Evolutionary conservation across 371 early-diverging fungal genomes (phyloP).

Genomic region (Actinomortierella wolfii): DNA sequence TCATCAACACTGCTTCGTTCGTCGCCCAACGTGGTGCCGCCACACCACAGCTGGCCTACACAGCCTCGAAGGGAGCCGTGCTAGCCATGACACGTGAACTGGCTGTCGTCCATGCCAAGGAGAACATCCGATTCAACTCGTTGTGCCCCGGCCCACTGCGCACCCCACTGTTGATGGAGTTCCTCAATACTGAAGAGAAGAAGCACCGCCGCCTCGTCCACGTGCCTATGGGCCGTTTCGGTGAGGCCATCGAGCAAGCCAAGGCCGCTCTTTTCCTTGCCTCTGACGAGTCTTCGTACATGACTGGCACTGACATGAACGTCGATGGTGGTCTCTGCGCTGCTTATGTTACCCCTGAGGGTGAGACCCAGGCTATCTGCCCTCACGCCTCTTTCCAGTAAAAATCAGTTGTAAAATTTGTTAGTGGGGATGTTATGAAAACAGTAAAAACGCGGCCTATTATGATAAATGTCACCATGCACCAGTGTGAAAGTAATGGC

Average conservation of each 20-base stretch:
- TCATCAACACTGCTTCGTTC: slow-evolving; percentile 89
- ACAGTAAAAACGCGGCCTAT: no score
- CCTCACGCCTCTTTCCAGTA: slow-evolving; percentile 44
- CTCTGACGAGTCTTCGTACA: slow-evolving; percentile 80
- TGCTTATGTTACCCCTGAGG: slow-evolving; percentile 66
- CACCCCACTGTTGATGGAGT: slow-evolving; percentile 85
- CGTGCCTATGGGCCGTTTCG: slow-evolving; percentile 88
- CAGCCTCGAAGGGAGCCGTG: slow-evolving; percentile 90
- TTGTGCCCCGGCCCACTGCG: slow-evolving; percentile 90
- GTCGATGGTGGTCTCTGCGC: slow-evolving; percentile 86
- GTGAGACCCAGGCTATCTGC: slow-evolving; percentile 33
- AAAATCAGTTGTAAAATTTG: no score
- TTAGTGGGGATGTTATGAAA: no score
- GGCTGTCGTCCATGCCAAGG: slow-evolving; percentile 87
- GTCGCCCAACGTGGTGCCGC: slow-evolving; percentile 86
- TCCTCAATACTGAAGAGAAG: slow-evolving; percentile 86
- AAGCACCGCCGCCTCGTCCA: slow-evolving; percentile 82
- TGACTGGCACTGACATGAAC: slow-evolving; percentile 85
- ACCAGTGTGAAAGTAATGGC: no score
- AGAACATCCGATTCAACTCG: slow-evolving; percentile 87
- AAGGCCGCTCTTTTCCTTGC: slow-evolving; percentile 84
- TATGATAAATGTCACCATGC: no score
- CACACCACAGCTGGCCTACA: slow-evolving; percentile 91
- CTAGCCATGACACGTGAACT: slow-evolving; percentile 88
- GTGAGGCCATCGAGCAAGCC: slow-evolving; percentile 90